Conservation (phyloP, 2,329 filamentous ascomycete genomes). For the Teratosphaeria pseudoeucalypti region DNA sequence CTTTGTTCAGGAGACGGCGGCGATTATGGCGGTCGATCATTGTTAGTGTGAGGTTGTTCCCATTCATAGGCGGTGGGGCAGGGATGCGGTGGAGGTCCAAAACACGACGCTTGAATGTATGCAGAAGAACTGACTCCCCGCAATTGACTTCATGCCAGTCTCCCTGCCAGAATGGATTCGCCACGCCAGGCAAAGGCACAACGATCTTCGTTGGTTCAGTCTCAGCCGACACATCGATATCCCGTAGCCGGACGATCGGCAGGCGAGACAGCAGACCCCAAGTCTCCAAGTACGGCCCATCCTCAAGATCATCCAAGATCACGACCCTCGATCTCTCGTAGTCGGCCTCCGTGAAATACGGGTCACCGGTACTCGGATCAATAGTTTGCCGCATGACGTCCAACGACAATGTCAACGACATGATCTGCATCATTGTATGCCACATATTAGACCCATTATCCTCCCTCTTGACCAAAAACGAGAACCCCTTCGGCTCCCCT, state of each 20-base stretch:
- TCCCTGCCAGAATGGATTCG: conserved; percentile 6
- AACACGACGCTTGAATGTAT: conserved; percentile 1
- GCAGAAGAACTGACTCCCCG: conserved; percentile 3
- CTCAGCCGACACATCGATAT: background rate
- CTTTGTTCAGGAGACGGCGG: conserved; percentile 2
- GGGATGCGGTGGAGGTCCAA: conserved; percentile 3
- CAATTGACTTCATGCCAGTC: conserved; percentile 2
- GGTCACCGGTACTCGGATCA: conserved; percentile 2
- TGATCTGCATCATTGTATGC: conserved; percentile 6
- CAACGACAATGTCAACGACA: conserved; percentile 5
- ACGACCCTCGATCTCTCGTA: conserved; percentile 1
- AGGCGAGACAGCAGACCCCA: conserved; percentile 1
- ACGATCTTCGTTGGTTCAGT: conserved; percentile 1
- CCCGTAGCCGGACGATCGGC: conserved; percentile 3
- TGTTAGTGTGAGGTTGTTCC: background rate
- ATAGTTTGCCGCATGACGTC: conserved; percentile 3
- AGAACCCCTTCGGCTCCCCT: background rate
- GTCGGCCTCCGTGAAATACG: conserved; percentile 2
- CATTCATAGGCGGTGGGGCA: background rate
- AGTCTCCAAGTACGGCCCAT: conserved; percentile 4
- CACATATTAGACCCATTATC: conserved; percentile 4
- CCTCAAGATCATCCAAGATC: conserved; percentile 1
- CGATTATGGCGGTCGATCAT: conserved; percentile 3
- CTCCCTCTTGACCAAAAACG: conserved; percentile 3
- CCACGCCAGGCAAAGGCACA: conserved; percentile 3